Evolutionary conservation across 2,329 filamentous ascomycete genomes (phyloP).

Genomic region (Fusarium avenaceum): DNA sequence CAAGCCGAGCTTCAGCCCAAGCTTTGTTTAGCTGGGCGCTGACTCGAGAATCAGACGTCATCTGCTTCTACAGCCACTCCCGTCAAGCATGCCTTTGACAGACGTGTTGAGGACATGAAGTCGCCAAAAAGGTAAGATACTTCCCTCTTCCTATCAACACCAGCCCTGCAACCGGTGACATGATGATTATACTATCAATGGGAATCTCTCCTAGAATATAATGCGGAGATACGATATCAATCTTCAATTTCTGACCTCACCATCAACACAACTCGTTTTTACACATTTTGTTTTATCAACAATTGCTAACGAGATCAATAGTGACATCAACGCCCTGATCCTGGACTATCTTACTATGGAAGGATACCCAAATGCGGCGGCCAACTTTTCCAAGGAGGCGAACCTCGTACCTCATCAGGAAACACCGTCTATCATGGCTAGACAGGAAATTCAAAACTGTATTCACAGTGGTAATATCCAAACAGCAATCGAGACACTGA

Average conservation of each 20-base stretch:
- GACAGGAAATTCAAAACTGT: conserved; percentile 85
- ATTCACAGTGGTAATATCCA: conserved; percentile 91
- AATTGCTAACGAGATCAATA: conserved; percentile 59
- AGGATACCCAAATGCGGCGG: conserved; percentile 91
- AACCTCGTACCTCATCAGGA: conserved; percentile 84
- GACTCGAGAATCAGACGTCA: conserved; percentile 67
- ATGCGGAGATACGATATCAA: conserved; percentile 86
- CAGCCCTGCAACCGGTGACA: conserved; percentile 50
- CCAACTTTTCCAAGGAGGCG: conserved; percentile 93
- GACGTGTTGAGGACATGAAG: conserved; percentile 85
- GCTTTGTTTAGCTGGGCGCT: conserved; percentile 33
- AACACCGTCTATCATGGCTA: conserved; percentile 77
- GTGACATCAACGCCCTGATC: conserved; percentile 94
- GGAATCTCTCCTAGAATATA: conserved; percentile 99
- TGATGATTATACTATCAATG: conserved; percentile 96
- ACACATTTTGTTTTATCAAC: conserved; percentile 3
- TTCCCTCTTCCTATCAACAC: not conserved
- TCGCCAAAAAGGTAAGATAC: conserved; percentile 87
- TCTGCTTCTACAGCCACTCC: conserved; percentile 80
- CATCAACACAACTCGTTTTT: conserved; percentile 16
- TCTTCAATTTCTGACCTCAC: conserved; percentile 73
- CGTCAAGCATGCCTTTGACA: conserved; percentile 80
- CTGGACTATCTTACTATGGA: conserved; percentile 98
- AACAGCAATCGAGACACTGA: conserved; percentile 85
- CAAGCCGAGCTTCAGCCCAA: conserved; percentile 24